Evolutionary conservation across 73 alveolate species (phyloP).

Genomic region (Stentor roeselii): DNA sequence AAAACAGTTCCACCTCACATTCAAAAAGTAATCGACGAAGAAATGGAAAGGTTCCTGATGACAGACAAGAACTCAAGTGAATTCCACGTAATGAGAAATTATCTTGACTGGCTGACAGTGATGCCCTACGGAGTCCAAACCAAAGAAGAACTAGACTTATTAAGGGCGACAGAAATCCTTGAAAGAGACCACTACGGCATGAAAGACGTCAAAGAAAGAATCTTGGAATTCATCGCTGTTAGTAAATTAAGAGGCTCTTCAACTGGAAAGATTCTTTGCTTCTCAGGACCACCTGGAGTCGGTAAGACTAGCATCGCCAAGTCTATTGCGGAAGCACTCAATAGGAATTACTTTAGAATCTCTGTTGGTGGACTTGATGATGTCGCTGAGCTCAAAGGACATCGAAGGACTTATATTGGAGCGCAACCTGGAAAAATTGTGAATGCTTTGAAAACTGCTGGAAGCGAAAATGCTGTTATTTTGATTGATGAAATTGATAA

Average conservation of each 20-base stretch:
- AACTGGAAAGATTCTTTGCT: constrained; percentile 79
- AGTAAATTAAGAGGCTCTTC: constrained; percentile 63
- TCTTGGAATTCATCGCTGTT: constrained; percentile 80
- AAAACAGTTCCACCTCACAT: constrained; percentile 60
- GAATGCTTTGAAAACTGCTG: constrained; percentile 55
- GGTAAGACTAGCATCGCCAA: constrained; percentile 84
- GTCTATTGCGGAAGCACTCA: constrained; percentile 40
- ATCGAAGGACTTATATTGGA: constrained; percentile 80
- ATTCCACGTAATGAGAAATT: constrained; percentile 48
- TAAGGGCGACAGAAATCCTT: constrained; percentile 44
- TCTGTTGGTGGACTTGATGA: constrained; percentile 83
- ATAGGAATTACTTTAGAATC: constrained; percentile 70
- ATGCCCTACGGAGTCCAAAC: constrained; percentile 55
- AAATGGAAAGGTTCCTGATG: constrained; percentile 42
- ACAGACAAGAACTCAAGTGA: constrained; percentile 59
- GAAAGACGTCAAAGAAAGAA: constrained; percentile 76
- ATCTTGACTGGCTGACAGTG: constrained; percentile 54
- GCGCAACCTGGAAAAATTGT: constrained; percentile 82
- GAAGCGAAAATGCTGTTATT: constrained; percentile 74
- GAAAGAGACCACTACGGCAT: constrained; percentile 64
- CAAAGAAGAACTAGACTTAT: constrained; percentile 51
- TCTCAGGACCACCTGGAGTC: constrained; percentile 94
- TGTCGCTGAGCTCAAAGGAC: constrained; percentile 74
- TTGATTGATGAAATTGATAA: constrained; percentile 75
- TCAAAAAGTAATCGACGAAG: constrained; percentile 55